Evolutionary conservation across 441 rosid genomes (phyloP).

Genomic region (Manihot esculenta): DNA sequence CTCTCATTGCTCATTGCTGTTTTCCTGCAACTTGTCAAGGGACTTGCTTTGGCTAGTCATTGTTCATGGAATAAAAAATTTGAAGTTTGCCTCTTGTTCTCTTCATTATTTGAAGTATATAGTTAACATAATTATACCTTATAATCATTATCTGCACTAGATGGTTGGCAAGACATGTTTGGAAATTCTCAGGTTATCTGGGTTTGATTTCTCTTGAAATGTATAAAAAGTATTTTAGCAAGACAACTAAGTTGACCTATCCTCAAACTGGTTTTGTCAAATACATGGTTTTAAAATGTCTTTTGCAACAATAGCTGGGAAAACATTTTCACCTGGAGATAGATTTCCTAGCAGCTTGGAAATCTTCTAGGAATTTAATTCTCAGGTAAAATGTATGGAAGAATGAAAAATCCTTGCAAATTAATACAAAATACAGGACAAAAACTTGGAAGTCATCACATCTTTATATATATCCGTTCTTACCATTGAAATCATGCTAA

Average conservation of each 20-base stretch:
- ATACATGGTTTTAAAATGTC: too few species aligned
- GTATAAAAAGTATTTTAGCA: neutral
- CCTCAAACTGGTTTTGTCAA: too few species aligned
- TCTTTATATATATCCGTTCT: too few species aligned
- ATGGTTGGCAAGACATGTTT: too few species aligned
- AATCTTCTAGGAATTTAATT: too few species aligned
- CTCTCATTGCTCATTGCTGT: neutral
- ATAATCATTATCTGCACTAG: neutral
- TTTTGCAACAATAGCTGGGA: too few species aligned
- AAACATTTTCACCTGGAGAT: neutral
- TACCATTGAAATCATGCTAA: too few species aligned
- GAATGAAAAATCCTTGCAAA: too few species aligned
- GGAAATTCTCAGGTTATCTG: too few species aligned
- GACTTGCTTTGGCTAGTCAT: neutral
- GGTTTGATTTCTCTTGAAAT: too few species aligned
- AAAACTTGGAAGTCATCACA: too few species aligned
- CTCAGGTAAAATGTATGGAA: too few species aligned
- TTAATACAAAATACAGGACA: neutral
- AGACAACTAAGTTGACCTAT: neutral
- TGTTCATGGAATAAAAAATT: conserved; percentile 10
- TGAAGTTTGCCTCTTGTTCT: neutral
- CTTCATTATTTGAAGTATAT: neutral
- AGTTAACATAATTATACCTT: neutral
- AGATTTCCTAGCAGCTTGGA: neutral
- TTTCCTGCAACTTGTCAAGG: neutral